phyloP scores from a whole-genome alignment of 306 rosid species.

The Sicyos edulis region DNA sequence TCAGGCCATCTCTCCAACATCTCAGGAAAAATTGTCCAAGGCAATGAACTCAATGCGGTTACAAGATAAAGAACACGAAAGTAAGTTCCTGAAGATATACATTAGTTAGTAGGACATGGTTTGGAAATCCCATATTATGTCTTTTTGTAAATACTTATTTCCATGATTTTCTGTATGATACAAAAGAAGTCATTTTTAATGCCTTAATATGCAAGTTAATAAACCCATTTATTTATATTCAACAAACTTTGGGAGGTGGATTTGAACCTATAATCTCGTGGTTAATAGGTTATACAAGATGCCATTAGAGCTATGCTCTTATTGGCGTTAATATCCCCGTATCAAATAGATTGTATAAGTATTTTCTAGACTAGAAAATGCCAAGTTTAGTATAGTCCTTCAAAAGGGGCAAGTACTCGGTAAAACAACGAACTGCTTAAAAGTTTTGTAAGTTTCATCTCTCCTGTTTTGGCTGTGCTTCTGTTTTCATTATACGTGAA shows the following conservation, averaged over 20 bases:
- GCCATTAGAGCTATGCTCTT: too few relatives aligned
- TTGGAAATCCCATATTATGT: neutral
- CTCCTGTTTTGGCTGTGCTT: neutral
- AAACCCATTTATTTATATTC: neutral
- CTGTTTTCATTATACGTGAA: neutral
- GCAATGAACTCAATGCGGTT: constrained; percentile 52
- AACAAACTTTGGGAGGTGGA: too few relatives aligned
- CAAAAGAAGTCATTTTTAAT: neutral
- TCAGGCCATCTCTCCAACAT: constrained; percentile 76
- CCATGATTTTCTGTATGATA: neutral
- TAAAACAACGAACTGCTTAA: neutral
- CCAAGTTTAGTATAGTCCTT: neutral
- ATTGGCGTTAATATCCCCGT: too few relatives aligned
- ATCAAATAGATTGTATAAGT: neutral
- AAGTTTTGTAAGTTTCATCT: neutral
- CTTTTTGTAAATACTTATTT: neutral
- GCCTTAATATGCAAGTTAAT: neutral
- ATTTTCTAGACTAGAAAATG: neutral
- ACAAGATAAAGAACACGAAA: constrained; percentile 29
- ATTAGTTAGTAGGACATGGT: neutral
- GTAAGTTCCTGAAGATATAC: constrained; percentile 31
- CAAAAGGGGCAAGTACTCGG: too few relatives aligned
- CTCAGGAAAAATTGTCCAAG: constrained; percentile 71
- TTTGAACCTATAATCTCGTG: too few relatives aligned
- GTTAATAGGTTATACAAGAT: too few relatives aligned